Conservation (phyloP, 2,329 filamentous ascomycete genomes). For the Pestalotiopsis sp. region DNA sequence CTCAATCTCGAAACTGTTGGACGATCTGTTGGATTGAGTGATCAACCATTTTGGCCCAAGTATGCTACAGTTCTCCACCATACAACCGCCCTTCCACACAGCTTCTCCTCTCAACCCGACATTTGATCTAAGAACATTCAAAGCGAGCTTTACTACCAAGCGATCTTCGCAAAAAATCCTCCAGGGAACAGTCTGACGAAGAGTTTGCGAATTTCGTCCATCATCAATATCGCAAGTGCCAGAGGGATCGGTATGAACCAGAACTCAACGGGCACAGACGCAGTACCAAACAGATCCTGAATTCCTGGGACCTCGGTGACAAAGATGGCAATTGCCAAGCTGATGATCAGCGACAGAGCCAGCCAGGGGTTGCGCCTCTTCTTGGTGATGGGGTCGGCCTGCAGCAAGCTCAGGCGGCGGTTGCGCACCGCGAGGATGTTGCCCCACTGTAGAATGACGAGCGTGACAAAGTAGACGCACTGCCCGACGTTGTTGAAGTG, state of each 20-base stretch:
- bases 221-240: slow-evolving; percentile 47
- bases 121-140: too few relatives aligned
- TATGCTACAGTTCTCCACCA: too few relatives aligned
- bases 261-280: slow-evolving; percentile 49
- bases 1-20: too few relatives aligned
- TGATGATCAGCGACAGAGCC: slow-evolving; percentile 44
- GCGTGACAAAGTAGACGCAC: slow-evolving; percentile 53
- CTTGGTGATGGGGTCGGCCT: slow-evolving; percentile 48
- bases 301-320: slow-evolving; percentile 52
- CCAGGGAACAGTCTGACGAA: slow-evolving; percentile 46
- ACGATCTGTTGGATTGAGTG: too few relatives aligned
- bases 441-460: slow-evolving; percentile 55
- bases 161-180: slow-evolving; percentile 43
- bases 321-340: slow-evolving; percentile 51
- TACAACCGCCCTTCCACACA: too few relatives aligned
- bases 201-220: slow-evolving; percentile 55
- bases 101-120: too few relatives aligned
- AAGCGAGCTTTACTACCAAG: slow-evolving; percentile 39
- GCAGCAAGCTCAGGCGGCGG: slow-evolving; percentile 50
- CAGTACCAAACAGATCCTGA: slow-evolving; percentile 48
- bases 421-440: slow-evolving; percentile 53
- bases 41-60: too few relatives aligned
- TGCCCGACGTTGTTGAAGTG: slow-evolving; percentile 51
- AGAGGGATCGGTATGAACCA: slow-evolving; percentile 53
- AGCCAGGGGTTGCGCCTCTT: slow-evolving; percentile 51